Evolutionary conservation across 108 stramenopile species (phyloP), one percentile per base, ranked within the genome.

Genomic region (Discostella stelligeroides): DNA sequence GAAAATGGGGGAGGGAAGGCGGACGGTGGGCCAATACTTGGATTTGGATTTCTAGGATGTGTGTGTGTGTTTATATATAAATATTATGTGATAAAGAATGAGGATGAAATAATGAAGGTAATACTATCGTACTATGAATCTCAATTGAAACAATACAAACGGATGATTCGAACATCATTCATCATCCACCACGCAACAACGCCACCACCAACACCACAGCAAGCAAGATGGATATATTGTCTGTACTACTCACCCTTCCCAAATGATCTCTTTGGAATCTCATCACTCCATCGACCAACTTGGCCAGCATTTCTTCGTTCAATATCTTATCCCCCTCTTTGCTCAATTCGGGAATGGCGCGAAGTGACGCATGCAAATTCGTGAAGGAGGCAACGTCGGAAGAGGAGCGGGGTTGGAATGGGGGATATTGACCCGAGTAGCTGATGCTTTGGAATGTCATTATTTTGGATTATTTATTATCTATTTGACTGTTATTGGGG

Each of bases 261-360:
- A 77, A 65, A 28, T 77, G 53, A 17, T 64, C 76, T 12, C 49
- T 40, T 54, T 77, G 76, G 48, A 77, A 77, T 30, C 70, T 34
- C 39, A 46, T 2, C 18, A 77, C 43, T 0, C 76, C 76, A 54
- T 77, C 76, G 18, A 72, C 63, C 25, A 77, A 66, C 10, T 60
- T 65, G 38, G 76, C 62, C 43, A 77, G 41, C 55, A 65, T 64
- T 21, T 64, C 60, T 13, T 62, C 60, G 41, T 77, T 77, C 56
- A 77, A 66, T 29, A 77, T 71, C 63, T 71, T 77, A 18, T 77
- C 76, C 18, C 63, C 46, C 63, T 77, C 76, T n/a, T 23, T 48
- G 4, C 63, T n/a, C 25, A 77, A 15, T 41, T 77, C 76, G 20
- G 76, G 76, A 0, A 55, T 18, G 24, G 75, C 21, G 12, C 70